phyloP scores from a whole-genome alignment of 768 basidiomycete species.

The Naganishia vaughanmartiniae region DNA sequence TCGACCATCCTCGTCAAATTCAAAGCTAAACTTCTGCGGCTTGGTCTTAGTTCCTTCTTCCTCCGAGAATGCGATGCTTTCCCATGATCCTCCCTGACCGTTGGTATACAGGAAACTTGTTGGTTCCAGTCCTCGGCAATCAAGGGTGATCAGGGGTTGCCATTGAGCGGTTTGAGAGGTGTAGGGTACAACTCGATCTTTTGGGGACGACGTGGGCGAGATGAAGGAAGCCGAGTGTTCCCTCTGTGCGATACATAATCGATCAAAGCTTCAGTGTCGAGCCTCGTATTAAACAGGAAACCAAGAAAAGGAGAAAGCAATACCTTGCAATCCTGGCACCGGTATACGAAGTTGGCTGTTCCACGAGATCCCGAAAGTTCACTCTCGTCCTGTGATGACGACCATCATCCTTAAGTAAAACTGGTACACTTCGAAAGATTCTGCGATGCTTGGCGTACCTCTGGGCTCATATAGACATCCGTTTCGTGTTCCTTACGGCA shows the following conservation, averaged over 20 bases:
- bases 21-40: conserved; percentile 42
- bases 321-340: conserved; percentile 50
- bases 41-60: conserved; percentile 34
- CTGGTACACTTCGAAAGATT: neutral
- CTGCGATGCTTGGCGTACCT: conserved; percentile 31
- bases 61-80: conserved; percentile 17
- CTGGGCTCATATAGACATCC: conserved; percentile 44
- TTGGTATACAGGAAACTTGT: conserved; percentile 41
- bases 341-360: conserved; percentile 48
- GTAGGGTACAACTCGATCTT: conserved; percentile 38
- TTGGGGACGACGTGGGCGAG: conserved; percentile 38
- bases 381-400: conserved; percentile 41
- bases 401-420: neutral
- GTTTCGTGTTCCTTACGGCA: conserved; percentile 49
- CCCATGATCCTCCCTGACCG: conserved; percentile 37
- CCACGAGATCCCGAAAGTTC: conserved; percentile 51
- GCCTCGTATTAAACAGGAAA: neutral
- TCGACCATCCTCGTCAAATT: conserved; percentile 47
- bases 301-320: neutral
- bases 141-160: conserved; percentile 44
- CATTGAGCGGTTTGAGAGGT: conserved; percentile 32
- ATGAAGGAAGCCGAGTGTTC: conserved; percentile 50
- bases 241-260: conserved; percentile 36
- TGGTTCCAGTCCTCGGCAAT: conserved; percentile 51
- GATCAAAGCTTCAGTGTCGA: neutral